A percentile compares a stretch with the other conserved stretches of the same genome.
Conservation (phyloP, 129 eudicot species). For the Saposhnikovia divaricata region DNA sequence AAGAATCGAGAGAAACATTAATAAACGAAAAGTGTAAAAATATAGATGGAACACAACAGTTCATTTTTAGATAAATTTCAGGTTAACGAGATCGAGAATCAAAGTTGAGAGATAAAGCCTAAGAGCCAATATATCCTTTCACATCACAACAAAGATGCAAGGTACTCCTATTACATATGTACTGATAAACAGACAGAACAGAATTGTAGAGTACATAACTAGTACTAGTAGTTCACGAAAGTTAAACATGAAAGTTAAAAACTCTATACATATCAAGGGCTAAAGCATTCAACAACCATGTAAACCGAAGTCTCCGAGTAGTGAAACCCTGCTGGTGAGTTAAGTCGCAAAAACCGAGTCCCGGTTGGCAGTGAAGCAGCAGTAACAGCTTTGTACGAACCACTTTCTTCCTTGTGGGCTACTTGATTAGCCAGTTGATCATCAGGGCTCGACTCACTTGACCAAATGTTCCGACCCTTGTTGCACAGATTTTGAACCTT, state of each 20-base stretch:
- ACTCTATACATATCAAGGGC: neutral
- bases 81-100: too few relatives aligned
- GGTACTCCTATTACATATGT: too few relatives aligned
- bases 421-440: neutral
- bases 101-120: too few relatives aligned
- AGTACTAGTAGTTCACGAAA: too few relatives aligned
- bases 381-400: neutral
- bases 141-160: too few relatives aligned
- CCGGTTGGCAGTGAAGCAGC: neutral
- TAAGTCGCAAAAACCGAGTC: neutral
- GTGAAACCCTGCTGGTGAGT: neutral
- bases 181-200: too few relatives aligned
- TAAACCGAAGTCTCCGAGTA: neutral
- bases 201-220: neutral
- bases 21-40: too few relatives aligned
- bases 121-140: too few relatives aligned
- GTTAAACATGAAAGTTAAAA: too few relatives aligned
- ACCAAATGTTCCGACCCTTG: constrained; percentile 1
- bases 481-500: neutral
- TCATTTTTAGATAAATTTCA: too few relatives aligned
- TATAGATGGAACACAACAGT: too few relatives aligned
- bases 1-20: too few relatives aligned
- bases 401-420: neutral
- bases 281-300: constrained; percentile 1
- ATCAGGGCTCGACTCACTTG: constrained; percentile 2